Evolutionary conservation across 1,284 basidiomycete genomes (phyloP).

Genomic region (Ustilago esculenta): DNA sequence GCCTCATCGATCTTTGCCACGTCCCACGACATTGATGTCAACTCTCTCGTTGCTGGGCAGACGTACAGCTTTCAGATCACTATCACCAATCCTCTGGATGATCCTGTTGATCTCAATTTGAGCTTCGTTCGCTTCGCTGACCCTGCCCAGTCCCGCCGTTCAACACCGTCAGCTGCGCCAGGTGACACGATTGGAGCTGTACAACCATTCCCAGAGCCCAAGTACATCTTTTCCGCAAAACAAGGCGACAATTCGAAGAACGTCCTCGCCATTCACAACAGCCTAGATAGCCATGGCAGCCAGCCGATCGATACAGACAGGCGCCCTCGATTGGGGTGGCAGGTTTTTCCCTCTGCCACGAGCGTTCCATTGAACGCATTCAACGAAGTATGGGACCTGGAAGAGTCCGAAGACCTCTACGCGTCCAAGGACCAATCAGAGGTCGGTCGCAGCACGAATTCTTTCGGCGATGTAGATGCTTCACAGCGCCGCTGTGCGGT

Average conservation of each 20-base stretch:
- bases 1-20: conserved; percentile 12
- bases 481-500: conserved; percentile 8
- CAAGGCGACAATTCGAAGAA: neutral
- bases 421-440: conserved; percentile 6
- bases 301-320: neutral
- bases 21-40: conserved; percentile 33
- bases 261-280: too few species aligned
- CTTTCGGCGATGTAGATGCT: neutral
- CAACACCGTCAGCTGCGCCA: neutral
- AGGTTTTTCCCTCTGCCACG: conserved; percentile 34
- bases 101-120: conserved; percentile 52
- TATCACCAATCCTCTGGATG: conserved; percentile 59
- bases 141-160: neutral
- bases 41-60: conserved; percentile 30
- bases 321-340: conserved; percentile 21
- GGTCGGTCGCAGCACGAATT: neutral
- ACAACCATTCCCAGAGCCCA: conserved; percentile 21
- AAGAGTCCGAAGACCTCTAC: conserved; percentile 50
- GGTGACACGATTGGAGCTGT: conserved; percentile 1
- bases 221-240: conserved; percentile 24
- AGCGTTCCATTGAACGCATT: conserved; percentile 45
- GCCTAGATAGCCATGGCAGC: too few species aligned
- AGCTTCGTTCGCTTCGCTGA: conserved; percentile 35
- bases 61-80: conserved; percentile 51
- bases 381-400: conserved; percentile 60